Base-by-base conservation (phyloP, 2,329 filamentous ascomycete genomes). In the Ceratocystiopsis brevicomis region DNA sequence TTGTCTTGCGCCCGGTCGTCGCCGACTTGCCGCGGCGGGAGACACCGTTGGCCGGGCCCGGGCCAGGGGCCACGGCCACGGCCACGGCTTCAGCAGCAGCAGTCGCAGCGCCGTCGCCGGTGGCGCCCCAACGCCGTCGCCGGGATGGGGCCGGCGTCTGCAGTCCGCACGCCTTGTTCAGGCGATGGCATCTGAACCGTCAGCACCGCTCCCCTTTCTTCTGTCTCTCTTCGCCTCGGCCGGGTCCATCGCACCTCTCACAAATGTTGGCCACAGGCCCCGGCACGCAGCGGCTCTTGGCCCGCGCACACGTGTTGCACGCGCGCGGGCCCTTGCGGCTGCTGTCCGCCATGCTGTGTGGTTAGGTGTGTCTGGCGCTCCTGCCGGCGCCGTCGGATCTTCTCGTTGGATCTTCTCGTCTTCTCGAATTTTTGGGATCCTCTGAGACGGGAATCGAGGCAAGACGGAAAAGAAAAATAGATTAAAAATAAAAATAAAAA, bases 281-380 rank as follows among this genome's bases (percentile, higher is more conserved):
- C 0, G 63, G 57, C 21, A 67, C 62, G 38, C 67, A 70, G 50
- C 66, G 59, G 30, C 65, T 61, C 51, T 70, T 70, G n/a, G 67
- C 67, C 49, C 63, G 67, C 46, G 67, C 67, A 50, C 67, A 70
- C 2, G 65, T 68, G 1, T 58, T 58, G 50, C 67, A 70, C 38
- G 67, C 67, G 49, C 64, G 63, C 4, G 67, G 66, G 13, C 66
- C 66, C 47, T 62, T 66, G 50, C 42, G 6, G 25, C 10, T 30
- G 25, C 5, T 10, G 25, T 30, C 25, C 5, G 6, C 10, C 25
- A 30, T 30, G 25, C 8, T 30, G 25, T 10, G 25, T 30, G 5
- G 25, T 46, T 37, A 44, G 44, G n/a, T n/a, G n/a, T n/a, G n/a
- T n/a, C n/a, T n/a, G n/a, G n/a, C n/a, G n/a, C n/a, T n/a, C n/a